Evolutionary conservation across 345 rosid genomes (phyloP), one percentile per base, ranked within the genome.

Genomic region (Eucalyptus tenuipes): DNA sequence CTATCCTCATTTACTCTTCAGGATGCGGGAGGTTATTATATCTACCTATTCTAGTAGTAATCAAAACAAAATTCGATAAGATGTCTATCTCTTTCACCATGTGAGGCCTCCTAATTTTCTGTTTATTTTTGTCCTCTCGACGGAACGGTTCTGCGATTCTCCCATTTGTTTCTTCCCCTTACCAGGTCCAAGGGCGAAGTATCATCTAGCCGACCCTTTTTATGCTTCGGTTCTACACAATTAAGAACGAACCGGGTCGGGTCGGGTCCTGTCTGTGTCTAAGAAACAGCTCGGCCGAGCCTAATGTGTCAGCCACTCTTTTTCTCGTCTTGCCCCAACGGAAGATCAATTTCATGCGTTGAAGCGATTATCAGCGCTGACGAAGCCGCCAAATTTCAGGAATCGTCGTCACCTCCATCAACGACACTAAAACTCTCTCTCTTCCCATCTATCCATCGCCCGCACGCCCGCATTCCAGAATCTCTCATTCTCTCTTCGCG

Each of bases 41-140:
- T 0, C 0, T 17, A 0, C 0, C 3, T 52, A 52, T 52, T 0
- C 1, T 0, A 0, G n/a, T 52, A 52, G 0, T 52, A 52, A 52
- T 52, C 0, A 52, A 0, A 10, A 18, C 1, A 52, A n/a, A n/a
- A n/a, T n/a, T n/a, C n/a, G n/a, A n/a, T n/a, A n/a, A n/a, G n/a
- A n/a, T n/a, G n/a, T n/a, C n/a, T n/a, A n/a, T n/a, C n/a, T n/a
- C n/a, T n/a, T n/a, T n/a, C n/a, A n/a, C n/a, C n/a, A n/a, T n/a
- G n/a, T n/a, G n/a, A n/a, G n/a, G n/a, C n/a, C n/a, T n/a, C 2
- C 2, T 18, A 52, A 52, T 18, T 52, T 1, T 1, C 3, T 52
- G 3, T 52, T 52, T 7, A 52, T 18, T 7, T 52, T 18, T 18
- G 0, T 52, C 24, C 18, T 50, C 0, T 1, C 0, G 18, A 50